Base-by-base conservation (phyloP, 768 basidiomycete genomes). In the Calocybe gangraenosa region DNA sequence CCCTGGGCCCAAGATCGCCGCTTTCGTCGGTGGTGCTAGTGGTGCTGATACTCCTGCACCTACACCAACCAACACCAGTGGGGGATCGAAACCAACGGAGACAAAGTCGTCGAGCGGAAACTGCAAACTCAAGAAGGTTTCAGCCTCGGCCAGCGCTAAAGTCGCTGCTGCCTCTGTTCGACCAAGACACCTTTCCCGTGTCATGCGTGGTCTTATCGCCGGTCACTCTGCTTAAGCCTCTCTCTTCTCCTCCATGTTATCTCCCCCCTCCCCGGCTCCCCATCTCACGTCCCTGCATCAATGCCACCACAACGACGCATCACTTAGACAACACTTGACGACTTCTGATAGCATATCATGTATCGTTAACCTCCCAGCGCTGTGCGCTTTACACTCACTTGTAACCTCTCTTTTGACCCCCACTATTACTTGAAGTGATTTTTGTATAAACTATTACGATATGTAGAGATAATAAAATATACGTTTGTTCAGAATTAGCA, bases 1-100 rank as follows among this genome's bases (percentile, higher is more conserved):
- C 58, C 79, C 80, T 3, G 80, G 80, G 0, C 80, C 79, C 17
- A 47, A 65, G 5, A 55, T 80, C 18, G 76, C 76, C 3, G 47
- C 66, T 15, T 68, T 78, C 42, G 60, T 71, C 40, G 25, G 43
- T 15, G 59, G 54, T 39, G 51, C 48, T 3, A 41, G 41, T 7
- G 46, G 13, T 21, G 18, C 46, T 3, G 22, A 37, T 22, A 28
- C 45, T 22, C 7, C 58, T 1, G 40, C 55, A 1, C 39, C 51
- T n/a, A 23, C 49, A 42, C 32, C 38, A 40, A 9, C 23, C 2
- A 3, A 37, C 13, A 25, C 42, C 0, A 15, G 22, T 7, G n/a
- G 35, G 2, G 40, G 23, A 2, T n/a, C 47, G 20, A 32, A 40
- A 13, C 31, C 51, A 3, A 33, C 51, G 1, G n/a, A 43, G 28